Percentiles rank a stretch among this genome's conserved stretches.
Evolutionary conservation across 345 rosid genomes (phyloP).

Genomic region (thale cress (Arabidopsis thaliana)): DNA sequence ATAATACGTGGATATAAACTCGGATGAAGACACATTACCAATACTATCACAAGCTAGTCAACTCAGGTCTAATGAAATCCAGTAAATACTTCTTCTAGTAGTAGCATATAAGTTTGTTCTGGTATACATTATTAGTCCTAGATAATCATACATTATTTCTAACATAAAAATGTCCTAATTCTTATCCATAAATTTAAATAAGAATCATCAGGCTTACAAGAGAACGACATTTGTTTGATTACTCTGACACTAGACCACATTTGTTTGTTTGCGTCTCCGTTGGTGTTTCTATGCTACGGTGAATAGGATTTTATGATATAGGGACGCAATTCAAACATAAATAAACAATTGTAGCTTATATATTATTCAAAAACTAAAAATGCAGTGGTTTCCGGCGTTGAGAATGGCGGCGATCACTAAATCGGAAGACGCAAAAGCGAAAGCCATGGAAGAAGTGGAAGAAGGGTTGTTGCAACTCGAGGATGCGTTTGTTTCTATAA

Average conservation of each 20-base stretch:
- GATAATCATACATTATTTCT: too few relatives aligned
- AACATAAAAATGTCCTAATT: too few relatives aligned
- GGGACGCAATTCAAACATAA: background rate
- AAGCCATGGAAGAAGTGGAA: conserved; percentile 38
- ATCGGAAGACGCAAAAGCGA: conserved; percentile 50
- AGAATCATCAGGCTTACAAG: too few relatives aligned
- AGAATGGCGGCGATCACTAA: conserved; percentile 29
- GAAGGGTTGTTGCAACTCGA: conserved; percentile 58
- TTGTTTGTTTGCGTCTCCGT: background rate
- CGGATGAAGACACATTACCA: too few relatives aligned
- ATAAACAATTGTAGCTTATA: background rate
- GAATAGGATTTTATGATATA: background rate
- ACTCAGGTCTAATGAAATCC: too few relatives aligned
- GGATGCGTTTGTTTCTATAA: conserved; percentile 51
- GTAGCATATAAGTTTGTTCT: too few relatives aligned
- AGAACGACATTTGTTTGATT: too few relatives aligned
- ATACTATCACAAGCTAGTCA: too few relatives aligned
- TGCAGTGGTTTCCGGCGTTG: conserved; percentile 60
- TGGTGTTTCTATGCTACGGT: background rate
- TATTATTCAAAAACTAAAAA: background rate
- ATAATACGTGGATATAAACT: too few relatives aligned
- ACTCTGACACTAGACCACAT: background rate
- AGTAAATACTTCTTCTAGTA: too few relatives aligned
- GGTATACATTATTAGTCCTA: too few relatives aligned
- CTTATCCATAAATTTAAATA: too few relatives aligned